Conservation (phyloP, 2,329 filamentous ascomycete genomes). For the Neobulgaria alba region DNA sequence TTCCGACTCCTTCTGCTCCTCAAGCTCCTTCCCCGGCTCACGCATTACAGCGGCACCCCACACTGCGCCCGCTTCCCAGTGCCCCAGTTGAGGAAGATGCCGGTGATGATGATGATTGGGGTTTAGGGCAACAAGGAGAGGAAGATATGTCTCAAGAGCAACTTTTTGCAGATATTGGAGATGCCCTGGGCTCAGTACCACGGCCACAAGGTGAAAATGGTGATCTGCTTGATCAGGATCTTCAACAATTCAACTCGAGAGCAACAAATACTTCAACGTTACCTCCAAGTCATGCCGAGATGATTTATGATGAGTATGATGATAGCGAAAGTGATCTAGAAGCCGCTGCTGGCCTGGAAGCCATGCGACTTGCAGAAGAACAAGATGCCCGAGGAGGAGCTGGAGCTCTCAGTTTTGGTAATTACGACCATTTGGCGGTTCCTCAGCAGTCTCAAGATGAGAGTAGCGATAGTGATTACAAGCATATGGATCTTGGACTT, state of each 20-base stretch:
- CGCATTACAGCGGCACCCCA: conserved; percentile 29
- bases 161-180: conserved; percentile 29
- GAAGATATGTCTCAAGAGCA: conserved; percentile 27
- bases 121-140: conserved; percentile 16
- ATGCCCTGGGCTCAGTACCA: conserved; percentile 21
- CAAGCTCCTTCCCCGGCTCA: neutral
- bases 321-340: conserved; percentile 81
- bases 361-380: conserved; percentile 76
- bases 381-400: conserved; percentile 57
- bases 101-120: conserved; percentile 24
- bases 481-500: conserved; percentile 61
- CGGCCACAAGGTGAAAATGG: conserved; percentile 32
- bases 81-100: conserved; percentile 23
- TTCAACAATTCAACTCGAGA: conserved; percentile 43
- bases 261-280: conserved; percentile 40
- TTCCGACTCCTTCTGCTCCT: conserved; percentile 7
- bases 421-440: conserved; percentile 33
- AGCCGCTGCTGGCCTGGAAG: conserved; percentile 73
- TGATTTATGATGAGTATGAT: conserved; percentile 37
- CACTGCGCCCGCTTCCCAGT: conserved; percentile 26
- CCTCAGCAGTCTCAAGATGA: conserved; percentile 28
- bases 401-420: conserved; percentile 44
- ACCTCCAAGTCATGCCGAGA: conserved; percentile 26
- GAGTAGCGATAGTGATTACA: conserved; percentile 66
- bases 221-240: conserved; percentile 38